Conservation (phyloP, 2,329 filamentous ascomycete genomes). For the Diaporthe citrichinensis region DNA sequence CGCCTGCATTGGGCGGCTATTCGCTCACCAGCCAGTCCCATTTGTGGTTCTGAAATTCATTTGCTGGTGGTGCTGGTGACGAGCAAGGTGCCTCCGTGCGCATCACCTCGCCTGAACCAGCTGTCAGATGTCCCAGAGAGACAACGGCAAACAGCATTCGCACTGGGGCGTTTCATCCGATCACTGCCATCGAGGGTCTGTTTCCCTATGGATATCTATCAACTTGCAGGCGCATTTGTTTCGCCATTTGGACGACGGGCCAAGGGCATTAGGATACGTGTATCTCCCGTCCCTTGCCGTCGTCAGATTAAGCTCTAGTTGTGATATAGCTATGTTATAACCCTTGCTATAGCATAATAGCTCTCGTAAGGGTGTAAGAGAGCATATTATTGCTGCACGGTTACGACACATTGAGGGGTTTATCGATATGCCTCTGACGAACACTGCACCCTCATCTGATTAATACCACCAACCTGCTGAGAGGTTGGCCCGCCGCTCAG, state of each 20-base stretch:
- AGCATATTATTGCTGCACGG: conserved; percentile 22
- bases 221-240: conserved; percentile 4
- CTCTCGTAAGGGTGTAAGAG: conserved; percentile 6
- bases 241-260: conserved; percentile 5
- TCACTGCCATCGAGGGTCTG: conserved; percentile 23
- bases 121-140: conserved; percentile 6
- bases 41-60: not conserved
- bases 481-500: not conserved
- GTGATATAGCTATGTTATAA: conserved; percentile 26
- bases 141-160: conserved; percentile 2
- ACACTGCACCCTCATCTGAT: not conserved
- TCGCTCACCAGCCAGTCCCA: not conserved
- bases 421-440: conserved; percentile 26
- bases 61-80: not conserved
- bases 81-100: not conserved
- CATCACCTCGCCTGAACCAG: not conserved
- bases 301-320: conserved; percentile 34
- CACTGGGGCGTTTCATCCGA: conserved; percentile 34
- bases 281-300: conserved; percentile 24
- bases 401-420: conserved; percentile 2
- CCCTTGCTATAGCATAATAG: not conserved
- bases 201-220: conserved; percentile 1
- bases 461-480: not conserved
- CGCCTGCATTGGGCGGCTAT: conserved; percentile 17
- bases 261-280: conserved; percentile 4